These are phyloP conservation scores for Lagerstroemia speciosa DNA, from an alignment of 345 rosid species.

Conservation along the genomic window DNA sequence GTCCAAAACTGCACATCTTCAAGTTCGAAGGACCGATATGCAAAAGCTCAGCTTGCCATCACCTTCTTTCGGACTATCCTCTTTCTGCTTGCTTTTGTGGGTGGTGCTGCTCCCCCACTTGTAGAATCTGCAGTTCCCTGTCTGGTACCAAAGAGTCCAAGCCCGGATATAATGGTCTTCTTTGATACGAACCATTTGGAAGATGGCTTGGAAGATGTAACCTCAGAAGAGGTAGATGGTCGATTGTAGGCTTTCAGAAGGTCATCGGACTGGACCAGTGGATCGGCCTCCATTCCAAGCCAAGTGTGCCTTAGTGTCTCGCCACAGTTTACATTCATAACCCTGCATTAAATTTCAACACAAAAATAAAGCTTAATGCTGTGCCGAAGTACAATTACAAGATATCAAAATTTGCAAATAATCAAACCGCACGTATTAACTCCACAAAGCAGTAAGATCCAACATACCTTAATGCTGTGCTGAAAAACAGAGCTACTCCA, in stretches of 20 bases:
- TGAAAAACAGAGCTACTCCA: constrained; percentile 76
- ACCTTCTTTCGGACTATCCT: constrained; percentile 80
- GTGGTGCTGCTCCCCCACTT: constrained; percentile 37
- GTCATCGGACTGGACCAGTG: constrained; percentile 58
- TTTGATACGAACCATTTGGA: constrained; percentile 81
- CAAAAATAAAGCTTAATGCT: neutral
- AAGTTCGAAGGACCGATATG: constrained; percentile 5
- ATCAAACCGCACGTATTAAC: neutral
- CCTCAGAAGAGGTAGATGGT: constrained; percentile 27
- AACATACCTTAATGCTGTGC: constrained; percentile 72
- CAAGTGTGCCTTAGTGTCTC: constrained; percentile 72
- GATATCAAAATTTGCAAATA: neutral
- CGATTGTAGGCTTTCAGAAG: constrained; percentile 64
- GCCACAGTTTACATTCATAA: constrained; percentile 59
- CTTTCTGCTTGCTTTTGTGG: constrained; percentile 65
- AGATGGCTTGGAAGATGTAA: constrained; percentile 26
- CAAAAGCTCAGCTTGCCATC: constrained; percentile 31
- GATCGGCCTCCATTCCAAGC: constrained; percentile 88
- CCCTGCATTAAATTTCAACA: constrained; percentile 29
- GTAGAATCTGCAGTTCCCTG: constrained; percentile 34
- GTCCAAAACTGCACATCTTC: neutral
- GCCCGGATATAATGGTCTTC: constrained; percentile 66
- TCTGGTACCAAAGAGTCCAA: constrained; percentile 68
- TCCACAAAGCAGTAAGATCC: neutral
- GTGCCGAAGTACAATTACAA: too few relatives aligned